These are phyloP conservation scores for Blepharisma japonicum DNA, from an alignment of 73 alveolate species.

Conservation along the genomic window DNA sequence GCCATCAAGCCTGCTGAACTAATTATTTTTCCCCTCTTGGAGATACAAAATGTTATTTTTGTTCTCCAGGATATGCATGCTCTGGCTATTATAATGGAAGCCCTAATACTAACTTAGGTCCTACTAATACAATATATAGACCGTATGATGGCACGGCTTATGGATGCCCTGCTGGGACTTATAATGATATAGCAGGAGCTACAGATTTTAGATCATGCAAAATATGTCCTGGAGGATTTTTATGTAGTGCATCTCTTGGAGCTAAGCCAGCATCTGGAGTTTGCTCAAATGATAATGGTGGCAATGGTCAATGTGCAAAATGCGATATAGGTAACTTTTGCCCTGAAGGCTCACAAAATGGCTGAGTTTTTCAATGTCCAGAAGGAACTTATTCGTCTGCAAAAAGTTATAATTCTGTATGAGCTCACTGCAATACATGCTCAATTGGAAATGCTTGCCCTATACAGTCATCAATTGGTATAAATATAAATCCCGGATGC, in stretches of 20 bases:
- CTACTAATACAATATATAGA: not conserved
- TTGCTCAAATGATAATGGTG: conserved; percentile 44
- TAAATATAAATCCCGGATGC: not conserved
- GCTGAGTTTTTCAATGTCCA: not conserved
- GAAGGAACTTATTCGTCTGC: not conserved
- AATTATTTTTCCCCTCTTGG: not conserved
- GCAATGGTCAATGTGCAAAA: conserved; percentile 33
- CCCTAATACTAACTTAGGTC: not conserved
- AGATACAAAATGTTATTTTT: not conserved
- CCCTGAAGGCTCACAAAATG: not conserved
- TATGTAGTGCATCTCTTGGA: conserved; percentile 58
- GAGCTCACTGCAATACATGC: not conserved
- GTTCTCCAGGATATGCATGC: conserved; percentile 26
- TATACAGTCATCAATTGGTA: conserved; percentile 5
- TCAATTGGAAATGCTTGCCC: conserved; percentile 25
- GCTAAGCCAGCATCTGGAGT: conserved; percentile 36
- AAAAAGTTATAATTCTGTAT: not conserved
- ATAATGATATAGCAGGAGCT: not conserved
- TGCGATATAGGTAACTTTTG: not conserved
- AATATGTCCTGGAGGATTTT: conserved; percentile 47
- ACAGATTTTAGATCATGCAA: conserved; percentile 28
- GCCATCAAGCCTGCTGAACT: not conserved
- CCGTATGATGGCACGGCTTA: not conserved
- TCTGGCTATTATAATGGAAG: conserved; percentile 7
- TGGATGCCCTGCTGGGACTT: not conserved